Evolutionary conservation across 371 early-diverging fungal genomes (phyloP), one percentile per base, ranked within the genome.

Genomic region (Haplosporangium sp.): DNA sequence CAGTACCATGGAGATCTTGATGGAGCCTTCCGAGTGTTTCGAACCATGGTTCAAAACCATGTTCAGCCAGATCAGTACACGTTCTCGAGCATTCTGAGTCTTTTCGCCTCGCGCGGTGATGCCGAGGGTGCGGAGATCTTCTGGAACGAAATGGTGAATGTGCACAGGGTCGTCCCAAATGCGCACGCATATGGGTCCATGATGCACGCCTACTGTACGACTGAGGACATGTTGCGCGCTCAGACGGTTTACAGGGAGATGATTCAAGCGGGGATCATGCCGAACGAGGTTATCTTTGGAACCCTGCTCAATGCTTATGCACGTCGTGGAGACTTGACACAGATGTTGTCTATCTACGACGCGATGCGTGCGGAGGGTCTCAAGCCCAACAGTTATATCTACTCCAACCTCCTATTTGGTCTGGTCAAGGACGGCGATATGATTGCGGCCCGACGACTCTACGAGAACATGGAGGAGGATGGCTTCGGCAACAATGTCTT

Each of bases 331-430:
- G 80, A 79, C 36, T 23, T 79, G 64, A 79, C 80, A 1, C 80
- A 79, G 55, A 79, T 79, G 80, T 53, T 79, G 11, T 79, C 80
- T 4, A 79, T 79, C 55, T 79, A 79, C 56, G 80, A 79, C 16
- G 69, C 73, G 5, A 79, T 79, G 80, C 73, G 80, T 5, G 61
- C 80, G 7, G 80, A 79, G 50, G 80, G 73, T 13, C 68, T 79
- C 36, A 69, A 65, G 53, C 73, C 80, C 50, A 79, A 79, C 69
- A 79, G 80, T 37, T 79, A 73, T 29, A 73, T 79, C 43, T 79
- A 79, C 52, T 37, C 73, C 23, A 79, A 79, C 54, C 58, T 79
- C 10, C 42, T 79, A 6, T 73, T 69, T 18, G 80, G 80, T 9
- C 53, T 79, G 62, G 66, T 79, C 50, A 68, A 73, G 56, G 80